Base-by-base conservation (phyloP, 1,139 yeast genomes). In the Scheffersomyces lignicola region DNA sequence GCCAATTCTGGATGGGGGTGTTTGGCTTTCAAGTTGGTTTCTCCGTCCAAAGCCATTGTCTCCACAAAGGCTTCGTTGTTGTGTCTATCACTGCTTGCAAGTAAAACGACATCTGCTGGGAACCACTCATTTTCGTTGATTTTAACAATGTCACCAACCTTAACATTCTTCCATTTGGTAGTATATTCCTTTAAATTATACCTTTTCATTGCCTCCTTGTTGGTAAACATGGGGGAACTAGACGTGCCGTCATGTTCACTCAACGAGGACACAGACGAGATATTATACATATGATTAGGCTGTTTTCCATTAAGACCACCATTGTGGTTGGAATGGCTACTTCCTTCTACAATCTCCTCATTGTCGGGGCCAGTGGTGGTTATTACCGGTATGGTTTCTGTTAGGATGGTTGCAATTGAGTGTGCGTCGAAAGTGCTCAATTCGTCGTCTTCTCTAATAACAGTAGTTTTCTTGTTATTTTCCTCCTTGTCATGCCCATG, bases 31-130 rank as follows among this genome's bases (percentile, higher is more conserved):
- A 92, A 67, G 52, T 89, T 90, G 0, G 97, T 92, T 59, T 92
- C 98, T 33, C 99, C 99, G 59, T 92, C 98, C 32, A 92, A 68
- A 1, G 96, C 98, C 92, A 92, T 90, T 0, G 99, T 92, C 58
- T 92, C 99, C 16, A 90, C 80, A 48, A 79, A 87, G 1, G 95
- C 83, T 45, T 83, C 86, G 38, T 83, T 85, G 39, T 79, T 76
- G 24, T 76, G 77, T 9, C 79, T 80, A 33, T 78, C 76, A 33
- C 69, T 65, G 2, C 92, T 76, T 2, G 87, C 73, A 29, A 94
- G 56, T 8, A 92, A 50, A 2, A 92, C 55, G 7, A 92, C 55
- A 61, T 92, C 98, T 0, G 97, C 96, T 0, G 98, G 98, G 6
- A 90, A 75, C 86, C 96, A 86, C 43, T 90, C 97, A 58, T 89